Conservation (phyloP, 768 basidiomycete species). For the Auriscalpium microsporum region DNA sequence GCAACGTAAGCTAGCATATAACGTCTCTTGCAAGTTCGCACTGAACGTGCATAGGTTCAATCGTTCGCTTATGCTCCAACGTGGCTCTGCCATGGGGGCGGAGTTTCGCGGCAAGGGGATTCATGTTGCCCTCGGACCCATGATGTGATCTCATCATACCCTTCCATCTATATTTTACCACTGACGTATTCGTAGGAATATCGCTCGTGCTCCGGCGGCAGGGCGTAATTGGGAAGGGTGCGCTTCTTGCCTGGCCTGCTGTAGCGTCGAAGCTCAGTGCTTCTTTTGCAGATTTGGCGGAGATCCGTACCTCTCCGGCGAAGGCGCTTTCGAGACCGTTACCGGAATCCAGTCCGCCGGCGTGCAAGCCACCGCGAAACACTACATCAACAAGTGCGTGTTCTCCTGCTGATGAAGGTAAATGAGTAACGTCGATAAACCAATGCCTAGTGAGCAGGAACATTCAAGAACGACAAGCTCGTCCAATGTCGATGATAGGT, state of each 20-base stretch:
- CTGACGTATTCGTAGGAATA: constrained; percentile 5
- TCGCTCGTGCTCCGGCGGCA: constrained; percentile 18
- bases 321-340: constrained; percentile 25
- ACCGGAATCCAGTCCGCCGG: constrained; percentile 23
- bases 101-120: constrained; percentile 68
- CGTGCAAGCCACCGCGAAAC: constrained; percentile 21
- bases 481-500: constrained; percentile 19
- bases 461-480: constrained; percentile 14
- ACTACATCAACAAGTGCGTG: constrained; percentile 13
- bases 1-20: constrained; percentile 23
- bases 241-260: background rate
- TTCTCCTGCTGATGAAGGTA: background rate
- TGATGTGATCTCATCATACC: constrained; percentile 4
- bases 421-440: background rate
- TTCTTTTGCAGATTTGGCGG: constrained; percentile 13
- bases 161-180: background rate
- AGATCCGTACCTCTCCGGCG: constrained; percentile 26
- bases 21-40: background rate
- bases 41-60: constrained; percentile 29
- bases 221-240: constrained; percentile 43
- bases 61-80: constrained; percentile 50
- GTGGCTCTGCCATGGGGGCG: constrained; percentile 54
- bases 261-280: background rate
- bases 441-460: constrained; percentile 15
- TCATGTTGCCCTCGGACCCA: constrained; percentile 26